A percentile compares a stretch with the other conserved stretches of the same genome.
phyloP scores from a whole-genome alignment of 208 protist genomes.

The Trypanosomatidae sp. region DNA sequence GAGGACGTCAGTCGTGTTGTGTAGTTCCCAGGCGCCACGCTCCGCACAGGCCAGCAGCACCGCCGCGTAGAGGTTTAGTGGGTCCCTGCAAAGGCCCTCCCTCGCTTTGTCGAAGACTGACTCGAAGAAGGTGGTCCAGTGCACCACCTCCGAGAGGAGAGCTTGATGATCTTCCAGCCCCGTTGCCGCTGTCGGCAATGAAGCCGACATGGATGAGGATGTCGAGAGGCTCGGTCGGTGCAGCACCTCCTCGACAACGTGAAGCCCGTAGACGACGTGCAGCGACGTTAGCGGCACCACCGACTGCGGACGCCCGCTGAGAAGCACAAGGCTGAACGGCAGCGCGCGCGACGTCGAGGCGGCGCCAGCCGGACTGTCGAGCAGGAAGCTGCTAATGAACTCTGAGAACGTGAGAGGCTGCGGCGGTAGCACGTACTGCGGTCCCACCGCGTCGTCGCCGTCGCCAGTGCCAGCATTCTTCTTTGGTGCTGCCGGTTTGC shows the following conservation, averaged over 20 bases:
- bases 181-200: background rate
- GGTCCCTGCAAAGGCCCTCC: constrained; percentile 40
- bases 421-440: constrained; percentile 18
- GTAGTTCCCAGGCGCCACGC: constrained; percentile 23
- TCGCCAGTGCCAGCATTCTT: background rate
- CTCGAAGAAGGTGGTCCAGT: constrained; percentile 47
- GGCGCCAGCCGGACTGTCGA: background rate
- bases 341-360: background rate
- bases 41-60: constrained; percentile 48
- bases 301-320: constrained; percentile 27
- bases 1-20: constrained; percentile 26
- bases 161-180: constrained; percentile 22
- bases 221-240: background rate
- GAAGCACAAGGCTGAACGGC: constrained; percentile 16
- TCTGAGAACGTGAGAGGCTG: constrained; percentile 27
- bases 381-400: constrained; percentile 24
- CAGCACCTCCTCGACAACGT: constrained; percentile 37
- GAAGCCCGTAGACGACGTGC: constrained; percentile 39
- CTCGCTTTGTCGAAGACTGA: constrained; percentile 36
- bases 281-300: constrained; percentile 35
- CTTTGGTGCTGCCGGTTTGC: background rate
- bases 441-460: constrained; percentile 2
- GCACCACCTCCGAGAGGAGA: constrained; percentile 31
- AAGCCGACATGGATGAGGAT: background rate
- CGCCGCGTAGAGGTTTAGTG: constrained; percentile 31